Base-by-base conservation (phyloP, 306 rosid genomes). In the Alnus rubra region DNA sequence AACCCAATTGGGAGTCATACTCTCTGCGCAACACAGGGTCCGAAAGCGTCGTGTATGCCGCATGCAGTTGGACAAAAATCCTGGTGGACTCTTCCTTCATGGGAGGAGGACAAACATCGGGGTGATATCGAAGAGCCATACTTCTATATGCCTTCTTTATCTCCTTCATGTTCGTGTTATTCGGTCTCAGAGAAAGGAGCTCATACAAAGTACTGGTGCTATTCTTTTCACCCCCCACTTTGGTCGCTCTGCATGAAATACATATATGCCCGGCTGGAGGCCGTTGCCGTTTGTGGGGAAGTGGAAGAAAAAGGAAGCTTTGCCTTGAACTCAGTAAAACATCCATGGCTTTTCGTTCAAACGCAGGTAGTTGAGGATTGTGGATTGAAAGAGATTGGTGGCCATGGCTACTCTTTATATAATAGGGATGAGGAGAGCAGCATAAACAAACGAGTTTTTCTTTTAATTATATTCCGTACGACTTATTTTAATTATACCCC, bases 51-150 rank as follows among this genome's bases (percentile, higher is more conserved):
- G 71, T 9, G 31, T 92, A 92, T 47, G 94, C 97, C 0, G 53
- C 82, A 30, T 86, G 88, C n/a, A 92, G 79, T 54, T 74, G 79
- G 33, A 87, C 89, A 80, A 92, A 87, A 81, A 89, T 84, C 80
- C 80, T 82, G 1, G 90, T 88, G 0, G 77, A 80, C 7, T 87
- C 89, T 35, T 91, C 93, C 53, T 84, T 88, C 86, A 59, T 83
- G 0, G 74, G 37, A 51, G 88, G 81, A 48, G 76, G 83, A 44
- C 91, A 91, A 31, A 86, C 80, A 15, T 92, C 92, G 0, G 97
- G 97, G 35, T 90, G 97, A 52, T 88, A 88, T 16, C 31, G 78
- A 48, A 84, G 89, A 0, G 92, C 97, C 93, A 82, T 85, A 45
- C 74, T 79, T 76, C 92, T 81, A 5, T 92, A 90, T 0, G 94